Evolutionary conservation across 306 rosid species (phyloP), one percentile per base, ranked within the genome.

Genomic region (Comarum palustre): DNA sequence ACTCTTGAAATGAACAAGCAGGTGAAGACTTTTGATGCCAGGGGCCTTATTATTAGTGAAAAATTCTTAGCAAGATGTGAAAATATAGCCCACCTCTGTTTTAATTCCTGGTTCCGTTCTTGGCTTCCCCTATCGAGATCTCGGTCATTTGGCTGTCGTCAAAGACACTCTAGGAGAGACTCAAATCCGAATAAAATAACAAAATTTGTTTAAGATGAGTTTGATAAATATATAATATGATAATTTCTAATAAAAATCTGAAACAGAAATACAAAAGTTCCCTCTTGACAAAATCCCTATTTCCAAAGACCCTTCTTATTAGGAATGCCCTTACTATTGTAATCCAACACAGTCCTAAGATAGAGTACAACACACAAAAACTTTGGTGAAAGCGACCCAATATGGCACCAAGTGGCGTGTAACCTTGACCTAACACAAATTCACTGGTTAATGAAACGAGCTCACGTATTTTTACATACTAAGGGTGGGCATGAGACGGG

Each of bases 251-350:
- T 1, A 57, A 11, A 27, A 27, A 13, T 27, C 25, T 51, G 24
- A 6, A 58, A 60, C 66, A 43, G 41, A 43, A 38, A 60, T 38
- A 34, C 48, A 38, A 67, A 66, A 46, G 57, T 59, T 77, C 20
- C 46, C 75, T 63, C 66, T 34, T 41, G 75, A 64, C 79, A 78
- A 50, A 36, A 66, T 55, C 75, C 76, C 66, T 66, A 71, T 78
- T 72, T 67, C 54, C 78, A 46, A 79, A 42, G 66, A 46, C 52
- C 6, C 31, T 16, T 72, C 27, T 78, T 72, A 66, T 71, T 17
- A 12, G 34, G 38, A 68, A 15, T 38, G 63, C 58, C 68, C 17
- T 36, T 48, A 27, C 38, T 68, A 6, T 64, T 63, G 2, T 72
- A 61, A 14, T 12, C 0, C 20, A 25, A 58, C n/a, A 14, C 36